phyloP scores from a whole-genome alignment of 768 basidiomycete genomes.

The Tephrocybe sp. region DNA sequence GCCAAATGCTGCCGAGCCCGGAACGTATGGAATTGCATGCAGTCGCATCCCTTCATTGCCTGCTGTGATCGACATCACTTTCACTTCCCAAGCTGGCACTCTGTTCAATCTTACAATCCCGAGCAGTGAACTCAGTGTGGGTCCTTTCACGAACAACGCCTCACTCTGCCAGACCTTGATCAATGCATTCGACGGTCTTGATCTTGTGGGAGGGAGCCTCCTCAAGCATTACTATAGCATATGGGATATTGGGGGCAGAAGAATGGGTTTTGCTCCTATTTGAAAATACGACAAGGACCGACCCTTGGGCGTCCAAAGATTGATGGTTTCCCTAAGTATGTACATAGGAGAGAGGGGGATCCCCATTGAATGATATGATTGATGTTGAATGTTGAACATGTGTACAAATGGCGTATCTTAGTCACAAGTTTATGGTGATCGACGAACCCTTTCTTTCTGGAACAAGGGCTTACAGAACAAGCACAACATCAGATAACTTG shows the following conservation, averaged over 20 bases:
- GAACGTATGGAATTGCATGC: constrained; percentile 58
- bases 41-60: constrained; percentile 42
- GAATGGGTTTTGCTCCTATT: constrained; percentile 54
- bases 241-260: constrained; percentile 51
- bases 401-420: too few relatives aligned
- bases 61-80: constrained; percentile 51
- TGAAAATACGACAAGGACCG: constrained; percentile 13
- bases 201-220: constrained; percentile 53
- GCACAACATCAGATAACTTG: too few relatives aligned
- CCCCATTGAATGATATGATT: too few relatives aligned
- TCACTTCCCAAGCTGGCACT: constrained; percentile 48
- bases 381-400: too few relatives aligned
- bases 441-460: background rate
- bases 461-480: too few relatives aligned
- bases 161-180: constrained; percentile 56
- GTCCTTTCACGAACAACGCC: constrained; percentile 52
- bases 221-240: constrained; percentile 63
- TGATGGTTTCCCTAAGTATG: too few relatives aligned
- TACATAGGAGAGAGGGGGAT: too few relatives aligned
- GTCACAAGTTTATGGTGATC: background rate
- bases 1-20: constrained; percentile 49
- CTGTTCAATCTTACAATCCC: constrained; percentile 60
- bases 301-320: too few relatives aligned
- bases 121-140: constrained; percentile 55
- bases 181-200: constrained; percentile 54